These are phyloP conservation scores for Chrysosporium queenslandicum DNA, from an alignment of 2,329 filamentous ascomycete species.

Conservation along the genomic window DNA sequence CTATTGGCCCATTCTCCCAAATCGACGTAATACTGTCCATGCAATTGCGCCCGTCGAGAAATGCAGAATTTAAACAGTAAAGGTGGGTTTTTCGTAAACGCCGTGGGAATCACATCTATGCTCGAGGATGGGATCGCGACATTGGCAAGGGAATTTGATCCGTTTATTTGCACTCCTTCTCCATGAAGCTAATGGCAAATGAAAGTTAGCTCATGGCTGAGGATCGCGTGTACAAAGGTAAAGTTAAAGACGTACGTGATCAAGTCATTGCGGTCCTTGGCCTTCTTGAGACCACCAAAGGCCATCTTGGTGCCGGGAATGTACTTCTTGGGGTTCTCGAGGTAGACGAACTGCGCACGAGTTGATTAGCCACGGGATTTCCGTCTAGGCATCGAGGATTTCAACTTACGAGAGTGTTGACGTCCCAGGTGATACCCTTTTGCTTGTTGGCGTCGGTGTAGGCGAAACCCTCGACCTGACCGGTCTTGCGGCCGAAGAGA, in stretches of 20 bases:
- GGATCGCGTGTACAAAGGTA: neutral
- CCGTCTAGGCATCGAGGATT: neutral
- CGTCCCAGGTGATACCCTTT: slow-evolving; percentile 82
- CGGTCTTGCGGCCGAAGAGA: slow-evolving; percentile 93
- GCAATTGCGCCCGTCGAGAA: slow-evolving; percentile 6
- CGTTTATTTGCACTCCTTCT: slow-evolving; percentile 14
- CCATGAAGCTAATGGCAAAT: slow-evolving; percentile 11
- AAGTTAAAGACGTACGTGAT: slow-evolving; percentile 63
- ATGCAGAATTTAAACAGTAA: neutral
- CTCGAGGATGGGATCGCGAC: slow-evolving; percentile 6
- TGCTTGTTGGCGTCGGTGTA: slow-evolving; percentile 99
- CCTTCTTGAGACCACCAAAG: slow-evolving; percentile 99
- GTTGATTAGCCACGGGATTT: neutral
- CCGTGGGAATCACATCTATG: slow-evolving; percentile 8
- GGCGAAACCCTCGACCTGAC: slow-evolving; percentile 79
- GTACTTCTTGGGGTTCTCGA: slow-evolving; percentile 99
- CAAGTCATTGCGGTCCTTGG: slow-evolving; percentile 97
- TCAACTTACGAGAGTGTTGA: slow-evolving; percentile 64
- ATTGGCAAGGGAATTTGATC: neutral
- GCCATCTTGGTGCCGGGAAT: slow-evolving; percentile 99
- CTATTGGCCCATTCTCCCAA: slow-evolving; percentile 5
- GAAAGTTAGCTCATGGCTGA: neutral
- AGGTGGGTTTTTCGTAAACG: slow-evolving; percentile 1
- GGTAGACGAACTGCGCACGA: slow-evolving; percentile 69
- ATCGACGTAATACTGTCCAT: slow-evolving; percentile 1